These are phyloP conservation scores for Bryoglossum gracile DNA, from an alignment of 495 filamentous ascomycete species.

Conservation along the genomic window DNA sequence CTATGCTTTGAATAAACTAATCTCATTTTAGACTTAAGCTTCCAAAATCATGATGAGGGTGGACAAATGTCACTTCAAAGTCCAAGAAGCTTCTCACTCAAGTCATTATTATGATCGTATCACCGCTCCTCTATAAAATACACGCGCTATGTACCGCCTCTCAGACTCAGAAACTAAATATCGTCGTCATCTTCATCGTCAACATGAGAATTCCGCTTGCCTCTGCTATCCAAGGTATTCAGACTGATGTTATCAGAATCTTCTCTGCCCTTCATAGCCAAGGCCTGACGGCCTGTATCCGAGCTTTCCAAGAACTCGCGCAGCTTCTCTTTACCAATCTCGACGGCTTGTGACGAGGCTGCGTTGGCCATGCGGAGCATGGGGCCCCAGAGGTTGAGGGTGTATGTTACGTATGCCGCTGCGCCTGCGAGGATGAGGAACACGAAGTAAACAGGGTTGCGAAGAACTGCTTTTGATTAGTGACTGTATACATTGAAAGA, in stretches of 20 bases:
- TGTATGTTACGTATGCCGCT: constrained; percentile 81
- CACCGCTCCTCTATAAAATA: too few species aligned
- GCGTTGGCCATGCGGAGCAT: constrained; percentile 92
- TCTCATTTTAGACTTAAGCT: too few species aligned
- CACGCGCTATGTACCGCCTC: too few species aligned
- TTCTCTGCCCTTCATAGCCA: constrained; percentile 54
- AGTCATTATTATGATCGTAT: too few species aligned
- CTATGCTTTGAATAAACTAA: too few species aligned
- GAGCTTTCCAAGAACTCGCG: constrained; percentile 78
- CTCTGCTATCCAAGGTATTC: constrained; percentile 52
- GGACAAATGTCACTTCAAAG: too few species aligned
- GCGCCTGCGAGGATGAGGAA: constrained; percentile 68
- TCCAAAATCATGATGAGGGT: too few species aligned
- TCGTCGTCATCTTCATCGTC: constrained; percentile 45
- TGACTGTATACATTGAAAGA: constrained; percentile 1
- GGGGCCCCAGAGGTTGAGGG: constrained; percentile 88
- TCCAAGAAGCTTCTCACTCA: too few species aligned
- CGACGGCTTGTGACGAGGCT: constrained; percentile 74
- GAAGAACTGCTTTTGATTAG: constrained; percentile 54
- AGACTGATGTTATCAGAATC: constrained; percentile 45
- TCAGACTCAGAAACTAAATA: too few species aligned
- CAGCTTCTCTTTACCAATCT: constrained; percentile 81
- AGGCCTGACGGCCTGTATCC: constrained; percentile 71
- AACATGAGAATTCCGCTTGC: constrained; percentile 42
- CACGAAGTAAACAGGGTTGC: constrained; percentile 89